Base-by-base conservation (phyloP, 2,329 filamentous ascomycete species). In the Aspergillus tamarii region DNA sequence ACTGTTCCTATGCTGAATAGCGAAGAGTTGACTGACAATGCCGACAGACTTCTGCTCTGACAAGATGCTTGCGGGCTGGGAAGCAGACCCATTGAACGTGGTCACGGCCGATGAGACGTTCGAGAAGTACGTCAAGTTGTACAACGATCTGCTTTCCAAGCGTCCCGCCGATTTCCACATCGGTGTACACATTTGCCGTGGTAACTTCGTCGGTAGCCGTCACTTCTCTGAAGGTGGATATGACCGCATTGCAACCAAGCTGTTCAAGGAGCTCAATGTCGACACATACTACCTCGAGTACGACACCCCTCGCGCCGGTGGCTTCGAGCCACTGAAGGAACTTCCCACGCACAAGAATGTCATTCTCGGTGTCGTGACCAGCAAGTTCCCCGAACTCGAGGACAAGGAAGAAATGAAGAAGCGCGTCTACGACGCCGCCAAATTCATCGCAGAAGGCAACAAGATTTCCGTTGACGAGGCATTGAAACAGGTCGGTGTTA, bases 61-160 rank as follows among this genome's bases (percentile, higher is more conserved):
- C 62, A 87, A 88, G 74, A 92, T 92, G 85, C 84, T 91, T 41
- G 79, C 85, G 55, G 90, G 89, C 19, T 92, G 89, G 87, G 85
- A 86, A 60, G 84, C 85, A 16, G 91, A 93, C 74, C 78, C 84
- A 55, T 84, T 88, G 70, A 92, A 93, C 74, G 85, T 85, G 59
- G 87, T 88, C 75, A 86, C 86, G 1, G 86, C 90, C 8, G 89
- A 91, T 55, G 87, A 89, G 68, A 87, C 92, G 52, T 85, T 94
- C 26, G 89, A 92, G 69, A 86, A 89, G 32, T 94, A 94, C 78
- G 90, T 94, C 75, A 83, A 85, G 65, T 86, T 92, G 68, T 93
- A 93, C 83, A 93, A 93, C 75, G 88, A 91, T 76, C 87, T 84
- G 71, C 83, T 92, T 72, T 80, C 83, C 70, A 85, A 86, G 70